A percentile compares a stretch with the other conserved stretches of the same genome.
These are phyloP conservation scores for Phialocephala subalpina DNA, from an alignment of 2,329 filamentous ascomycete species.

Conservation along the genomic window DNA sequence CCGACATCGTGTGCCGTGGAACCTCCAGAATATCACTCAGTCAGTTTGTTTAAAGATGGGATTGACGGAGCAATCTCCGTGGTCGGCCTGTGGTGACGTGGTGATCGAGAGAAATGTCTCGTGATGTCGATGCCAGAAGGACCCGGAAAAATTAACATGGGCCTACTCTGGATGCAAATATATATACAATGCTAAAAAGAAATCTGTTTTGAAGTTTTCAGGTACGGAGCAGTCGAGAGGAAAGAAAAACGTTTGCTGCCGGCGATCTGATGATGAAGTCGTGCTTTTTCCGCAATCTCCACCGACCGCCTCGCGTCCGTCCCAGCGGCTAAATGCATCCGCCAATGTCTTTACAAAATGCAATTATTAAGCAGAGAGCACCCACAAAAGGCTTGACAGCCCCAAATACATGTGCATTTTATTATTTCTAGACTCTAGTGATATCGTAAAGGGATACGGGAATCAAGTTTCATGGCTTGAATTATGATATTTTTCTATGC, in stretches of 20 bases:
- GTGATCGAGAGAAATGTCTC: neutral
- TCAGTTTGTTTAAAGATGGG: neutral
- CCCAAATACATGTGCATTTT: too few relatives aligned
- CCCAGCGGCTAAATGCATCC: neutral
- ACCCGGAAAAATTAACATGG: neutral
- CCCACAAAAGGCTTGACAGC: neutral
- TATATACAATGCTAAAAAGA: neutral
- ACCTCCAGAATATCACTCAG: neutral
- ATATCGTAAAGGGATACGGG: too few relatives aligned
- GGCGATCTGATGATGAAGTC: neutral
- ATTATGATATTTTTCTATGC: too few relatives aligned
- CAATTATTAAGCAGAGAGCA: neutral
- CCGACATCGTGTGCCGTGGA: neutral
- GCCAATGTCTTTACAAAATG: neutral
- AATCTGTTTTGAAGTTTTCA: neutral
- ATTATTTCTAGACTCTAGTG: too few relatives aligned
- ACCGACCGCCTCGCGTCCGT: neutral
- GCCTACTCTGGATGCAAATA: neutral
- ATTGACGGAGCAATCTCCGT: neutral
- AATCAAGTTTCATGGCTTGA: too few relatives aligned
- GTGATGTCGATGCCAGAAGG: neutral
- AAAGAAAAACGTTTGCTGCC: neutral
- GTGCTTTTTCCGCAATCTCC: constrained; percentile 1
- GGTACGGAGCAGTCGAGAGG: neutral
- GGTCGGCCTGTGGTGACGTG: too few relatives aligned